A percentile compares a stretch with the other conserved stretches of the same genome.
These are phyloP conservation scores for Hibiscus mutabilis DNA, from an alignment of 345 rosid genomes.

Conservation along the genomic window DNA sequence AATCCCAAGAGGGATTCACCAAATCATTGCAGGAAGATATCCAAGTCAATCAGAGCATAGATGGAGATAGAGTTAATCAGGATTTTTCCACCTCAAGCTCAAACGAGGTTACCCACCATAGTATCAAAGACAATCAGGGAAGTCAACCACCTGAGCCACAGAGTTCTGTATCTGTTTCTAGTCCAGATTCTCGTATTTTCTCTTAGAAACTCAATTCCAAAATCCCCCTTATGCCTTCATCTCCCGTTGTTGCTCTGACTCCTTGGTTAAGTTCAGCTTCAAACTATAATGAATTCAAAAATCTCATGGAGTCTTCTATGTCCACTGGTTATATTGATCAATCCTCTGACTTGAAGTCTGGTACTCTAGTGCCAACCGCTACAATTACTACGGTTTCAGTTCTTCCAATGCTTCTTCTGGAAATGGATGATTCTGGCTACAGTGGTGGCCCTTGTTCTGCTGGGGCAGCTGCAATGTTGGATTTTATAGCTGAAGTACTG, in stretches of 20 bases:
- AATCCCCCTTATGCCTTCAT: conserved; percentile 41
- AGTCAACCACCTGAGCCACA: conserved; percentile 51
- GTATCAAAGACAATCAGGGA: conserved; percentile 27
- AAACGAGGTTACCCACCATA: conserved; percentile 38
- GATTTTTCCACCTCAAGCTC: conserved; percentile 44
- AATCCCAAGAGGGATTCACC: conserved; percentile 40
- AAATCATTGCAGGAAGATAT: conserved; percentile 38
- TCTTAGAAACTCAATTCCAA: conserved; percentile 74
- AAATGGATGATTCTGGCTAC: conserved; percentile 77
- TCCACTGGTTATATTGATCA: conserved; percentile 47
- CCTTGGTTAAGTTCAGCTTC: conserved; percentile 71
- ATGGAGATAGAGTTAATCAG: conserved; percentile 38
- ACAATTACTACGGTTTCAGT: conserved; percentile 50
- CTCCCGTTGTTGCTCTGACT: conserved; percentile 73
- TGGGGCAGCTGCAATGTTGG: conserved; percentile 90
- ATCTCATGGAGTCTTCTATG: conserved; percentile 50
- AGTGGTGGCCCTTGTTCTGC: conserved; percentile 99
- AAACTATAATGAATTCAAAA: conserved; percentile 47
- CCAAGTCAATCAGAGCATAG: conserved; percentile 39
- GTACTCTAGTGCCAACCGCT: conserved; percentile 46
- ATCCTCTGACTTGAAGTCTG: conserved; percentile 57
- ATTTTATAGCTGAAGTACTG: conserved; percentile 94
- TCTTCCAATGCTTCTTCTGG: conserved; percentile 64
- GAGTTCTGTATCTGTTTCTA: conserved; percentile 52
- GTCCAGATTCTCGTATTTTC: conserved; percentile 58